Conservation (phyloP, 768 basidiomycete genomes). For the Ramaria rubella region DNA sequence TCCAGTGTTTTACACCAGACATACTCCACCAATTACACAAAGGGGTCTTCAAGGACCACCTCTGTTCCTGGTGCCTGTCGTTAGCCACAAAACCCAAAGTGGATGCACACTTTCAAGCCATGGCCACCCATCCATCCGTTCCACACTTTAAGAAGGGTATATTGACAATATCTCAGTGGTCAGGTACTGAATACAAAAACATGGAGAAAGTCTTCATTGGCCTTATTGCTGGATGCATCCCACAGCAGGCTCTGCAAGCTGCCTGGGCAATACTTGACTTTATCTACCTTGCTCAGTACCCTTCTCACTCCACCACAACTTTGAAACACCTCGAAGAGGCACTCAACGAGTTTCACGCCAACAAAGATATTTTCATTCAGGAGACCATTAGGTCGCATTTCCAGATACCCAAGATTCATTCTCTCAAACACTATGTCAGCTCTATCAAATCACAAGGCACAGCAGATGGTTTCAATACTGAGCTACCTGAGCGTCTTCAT, state of each 20-base stretch:
- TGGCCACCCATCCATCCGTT: conserved; percentile 14
- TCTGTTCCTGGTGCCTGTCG: conserved; percentile 30
- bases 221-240: conserved; percentile 22
- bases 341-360: conserved; percentile 22
- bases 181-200: conserved; percentile 35
- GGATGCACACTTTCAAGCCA: conserved; percentile 13
- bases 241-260: conserved; percentile 19
- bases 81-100: conserved; percentile 14
- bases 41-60: conserved; percentile 42
- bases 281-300: conserved; percentile 27
- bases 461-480: conserved; percentile 12
- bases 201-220: conserved; percentile 32
- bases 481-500: conserved; percentile 30
- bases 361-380: conserved; percentile 26
- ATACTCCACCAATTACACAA: conserved; percentile 45
- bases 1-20: conserved; percentile 32
- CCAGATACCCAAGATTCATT: conserved; percentile 34
- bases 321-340: conserved; percentile 22
- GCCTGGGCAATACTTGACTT: conserved; percentile 29
- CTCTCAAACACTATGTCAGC: conserved; percentile 16
- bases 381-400: conserved; percentile 25
- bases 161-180: conserved; percentile 35
- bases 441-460: conserved; percentile 11
- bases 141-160: conserved; percentile 39
- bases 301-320: conserved; percentile 23